Conservation (phyloP, 1,284 basidiomycete species). For the Ustilago esculenta region DNA sequence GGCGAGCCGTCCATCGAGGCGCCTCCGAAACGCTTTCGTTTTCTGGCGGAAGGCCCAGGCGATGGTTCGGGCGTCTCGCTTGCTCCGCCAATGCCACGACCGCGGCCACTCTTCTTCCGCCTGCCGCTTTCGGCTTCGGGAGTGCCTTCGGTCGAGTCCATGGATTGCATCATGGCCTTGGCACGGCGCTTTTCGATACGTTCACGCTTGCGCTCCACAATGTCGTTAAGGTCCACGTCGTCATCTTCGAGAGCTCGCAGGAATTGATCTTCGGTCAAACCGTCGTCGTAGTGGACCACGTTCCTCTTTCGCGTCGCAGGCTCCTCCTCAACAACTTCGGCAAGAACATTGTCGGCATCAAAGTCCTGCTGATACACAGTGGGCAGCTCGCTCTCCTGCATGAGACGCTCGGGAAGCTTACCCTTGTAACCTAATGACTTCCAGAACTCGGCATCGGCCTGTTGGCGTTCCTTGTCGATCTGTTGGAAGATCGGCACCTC, state of each 20-base stretch:
- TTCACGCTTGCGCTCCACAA: constrained; percentile 67
- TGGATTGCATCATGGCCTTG: constrained; percentile 48
- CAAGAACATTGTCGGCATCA: constrained; percentile 54
- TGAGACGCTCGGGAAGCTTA: constrained; percentile 78
- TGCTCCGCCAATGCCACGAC: constrained; percentile 26
- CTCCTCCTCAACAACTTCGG: constrained; percentile 68
- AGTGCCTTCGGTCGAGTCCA: constrained; percentile 52
- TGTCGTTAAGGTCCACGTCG: constrained; percentile 75
- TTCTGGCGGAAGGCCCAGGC: constrained; percentile 52
- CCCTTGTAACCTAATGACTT: constrained; percentile 74
- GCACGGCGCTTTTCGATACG: constrained; percentile 62
- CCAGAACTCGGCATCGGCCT: constrained; percentile 78
- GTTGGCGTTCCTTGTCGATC: constrained; percentile 85
- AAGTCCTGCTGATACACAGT: constrained; percentile 85
- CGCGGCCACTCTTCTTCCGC: constrained; percentile 44
- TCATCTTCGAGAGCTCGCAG: constrained; percentile 81
- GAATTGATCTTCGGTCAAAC: constrained; percentile 89
- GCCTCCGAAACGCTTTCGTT: constrained; percentile 57
- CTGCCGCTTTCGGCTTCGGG: constrained; percentile 46
- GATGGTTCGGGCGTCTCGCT: constrained; percentile 53
- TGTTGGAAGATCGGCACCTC: constrained; percentile 82
- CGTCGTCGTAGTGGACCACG: constrained; percentile 92
- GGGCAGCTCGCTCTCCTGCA: constrained; percentile 89
- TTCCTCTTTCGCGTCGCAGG: constrained; percentile 86
- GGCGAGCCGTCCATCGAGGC: constrained; percentile 45